A percentile compares a stretch with the other conserved stretches of the same genome.
These are phyloP conservation scores for Chalciporus piperatus DNA, from an alignment of 768 basidiomycete genomes.

Conservation along the genomic window DNA sequence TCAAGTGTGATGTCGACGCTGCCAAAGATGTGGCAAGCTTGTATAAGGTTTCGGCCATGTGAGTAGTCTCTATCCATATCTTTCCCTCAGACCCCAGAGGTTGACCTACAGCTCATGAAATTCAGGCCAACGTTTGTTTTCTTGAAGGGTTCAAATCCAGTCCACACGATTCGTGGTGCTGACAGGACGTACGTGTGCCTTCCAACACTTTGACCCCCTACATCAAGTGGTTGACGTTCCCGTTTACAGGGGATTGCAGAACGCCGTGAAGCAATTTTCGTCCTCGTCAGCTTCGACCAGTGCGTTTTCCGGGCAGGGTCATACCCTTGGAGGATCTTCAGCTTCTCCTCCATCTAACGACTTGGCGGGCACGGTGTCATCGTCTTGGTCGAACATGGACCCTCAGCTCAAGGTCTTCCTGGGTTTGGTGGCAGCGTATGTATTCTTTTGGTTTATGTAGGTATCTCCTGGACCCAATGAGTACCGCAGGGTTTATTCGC, in stretches of 20 bases:
- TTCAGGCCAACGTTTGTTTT: constrained; percentile 83
- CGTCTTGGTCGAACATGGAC: constrained; percentile 49
- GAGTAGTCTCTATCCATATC: constrained; percentile 19
- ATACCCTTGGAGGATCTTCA: constrained; percentile 58
- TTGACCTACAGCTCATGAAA: background rate
- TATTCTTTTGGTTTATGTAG: constrained; percentile 48
- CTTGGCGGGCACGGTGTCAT: constrained; percentile 33
- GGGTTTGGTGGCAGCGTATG: constrained; percentile 61
- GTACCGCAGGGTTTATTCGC: background rate
- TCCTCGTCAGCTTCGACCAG: constrained; percentile 34
- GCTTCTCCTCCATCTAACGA: constrained; percentile 35
- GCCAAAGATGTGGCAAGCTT: constrained; percentile 61
- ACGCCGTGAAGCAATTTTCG: constrained; percentile 53
- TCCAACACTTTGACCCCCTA: background rate
- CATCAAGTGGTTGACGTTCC: constrained; percentile 2
- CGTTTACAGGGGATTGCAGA: constrained; percentile 54
- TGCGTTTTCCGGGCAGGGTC: constrained; percentile 70
- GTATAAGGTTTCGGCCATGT: constrained; percentile 76
- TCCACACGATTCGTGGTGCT: constrained; percentile 74
- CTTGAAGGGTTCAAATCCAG: constrained; percentile 60
- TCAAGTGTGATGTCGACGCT: constrained; percentile 80
- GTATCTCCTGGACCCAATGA: background rate
- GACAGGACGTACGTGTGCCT: constrained; percentile 50
- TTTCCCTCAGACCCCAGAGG: background rate
- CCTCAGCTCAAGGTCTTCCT: constrained; percentile 68